Base-by-base conservation (phyloP, 208 protist species). In the Leishmania amazonensis region DNA sequence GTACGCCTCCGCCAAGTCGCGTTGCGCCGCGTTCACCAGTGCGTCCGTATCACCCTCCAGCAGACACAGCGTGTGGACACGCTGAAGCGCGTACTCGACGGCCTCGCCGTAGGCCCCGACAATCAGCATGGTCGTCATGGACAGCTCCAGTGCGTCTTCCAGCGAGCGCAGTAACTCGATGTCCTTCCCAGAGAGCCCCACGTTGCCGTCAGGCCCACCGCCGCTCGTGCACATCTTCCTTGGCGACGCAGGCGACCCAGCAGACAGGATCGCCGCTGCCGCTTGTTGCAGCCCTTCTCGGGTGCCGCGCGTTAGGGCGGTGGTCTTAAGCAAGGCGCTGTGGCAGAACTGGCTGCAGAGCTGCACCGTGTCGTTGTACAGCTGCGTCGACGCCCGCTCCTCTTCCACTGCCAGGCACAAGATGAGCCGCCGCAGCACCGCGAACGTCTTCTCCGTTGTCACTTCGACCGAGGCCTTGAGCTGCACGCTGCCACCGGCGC, bases 321-420 rank as follows among this genome's bases (percentile, higher is more conserved):
- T 85, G 17, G 88, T 87, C 72, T 83, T 74, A 5, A 89, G 79
- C 35, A 91, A 79, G 5, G 90, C 86, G 71, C 68, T 87, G 78
- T 82, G 82, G 64, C 64, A 72, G n/a, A 91, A 81, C 68, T 86
- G 81, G 0, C 65, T 45, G 54, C 83, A 87, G 31, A 94, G 80
- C 57, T 87, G 70, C 60, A 88, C 74, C 24, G 83, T 85, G 64
- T 94, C 90, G 70, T 79, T 74, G 87, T 85, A 94, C 21, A 90
- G 87, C 79, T 90, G 84, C 53, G 79, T 71, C 60, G 84, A 88
- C 28, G 78, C 82, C 28, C 88, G 88, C 77, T 88, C 85, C 72
- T 90, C 85, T 60, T 94, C 90, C 68, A 88, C 76, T 45, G 87
- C 77, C 24, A 94, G 85, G 68, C 86, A 89, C 28, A 94, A 81